A percentile compares a stretch with the other conserved stretches of the same genome.
Evolutionary conservation across 75 land plant species (phyloP).

Genomic region (Sequoia sempervirens): DNA sequence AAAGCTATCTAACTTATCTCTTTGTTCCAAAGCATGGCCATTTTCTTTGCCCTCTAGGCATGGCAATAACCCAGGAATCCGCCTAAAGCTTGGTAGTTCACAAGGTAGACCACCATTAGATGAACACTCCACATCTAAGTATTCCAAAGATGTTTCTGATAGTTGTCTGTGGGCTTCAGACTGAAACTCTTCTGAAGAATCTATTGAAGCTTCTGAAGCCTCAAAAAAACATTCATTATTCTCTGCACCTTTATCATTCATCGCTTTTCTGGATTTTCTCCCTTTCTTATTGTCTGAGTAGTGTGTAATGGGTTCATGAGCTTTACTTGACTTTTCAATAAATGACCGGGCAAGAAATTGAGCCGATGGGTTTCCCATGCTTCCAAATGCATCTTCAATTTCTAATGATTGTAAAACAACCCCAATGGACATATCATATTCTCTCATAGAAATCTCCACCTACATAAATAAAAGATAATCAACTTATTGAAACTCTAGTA

Average conservation of each 20-base stretch:
- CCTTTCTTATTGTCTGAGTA: slow-evolving; percentile 6
- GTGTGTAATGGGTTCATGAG: not conserved
- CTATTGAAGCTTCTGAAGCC: slow-evolving; percentile 51
- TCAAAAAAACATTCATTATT: slow-evolving; percentile 72
- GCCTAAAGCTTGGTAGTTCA: slow-evolving; percentile 61
- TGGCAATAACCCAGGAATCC: slow-evolving; percentile 63
- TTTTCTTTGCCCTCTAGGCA: slow-evolving; percentile 12
- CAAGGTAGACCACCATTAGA: slow-evolving; percentile 9
- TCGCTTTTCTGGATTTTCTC: slow-evolving; percentile 9
- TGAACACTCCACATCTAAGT: slow-evolving; percentile 29
- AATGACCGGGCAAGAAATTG: slow-evolving; percentile 82
- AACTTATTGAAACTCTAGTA: not conserved
- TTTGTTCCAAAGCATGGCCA: slow-evolving; percentile 13
- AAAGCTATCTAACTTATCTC: slow-evolving; percentile 64
- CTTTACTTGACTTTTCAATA: slow-evolving; percentile 22
- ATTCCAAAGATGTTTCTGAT: slow-evolving; percentile 17
- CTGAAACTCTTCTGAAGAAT: slow-evolving; percentile 12
- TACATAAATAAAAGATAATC: slow-evolving; percentile 21
- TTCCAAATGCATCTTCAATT: slow-evolving; percentile 67
- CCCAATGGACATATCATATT: slow-evolving; percentile 76
- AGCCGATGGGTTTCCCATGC: slow-evolving; percentile 23
- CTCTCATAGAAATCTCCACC: slow-evolving; percentile 78
- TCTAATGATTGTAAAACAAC: slow-evolving; percentile 78
- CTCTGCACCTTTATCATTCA: slow-evolving; percentile 11
- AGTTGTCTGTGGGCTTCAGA: slow-evolving; percentile 18